phyloP scores from a whole-genome alignment of 805 yeast species.

The Lipomyces mesembrius region DNA sequence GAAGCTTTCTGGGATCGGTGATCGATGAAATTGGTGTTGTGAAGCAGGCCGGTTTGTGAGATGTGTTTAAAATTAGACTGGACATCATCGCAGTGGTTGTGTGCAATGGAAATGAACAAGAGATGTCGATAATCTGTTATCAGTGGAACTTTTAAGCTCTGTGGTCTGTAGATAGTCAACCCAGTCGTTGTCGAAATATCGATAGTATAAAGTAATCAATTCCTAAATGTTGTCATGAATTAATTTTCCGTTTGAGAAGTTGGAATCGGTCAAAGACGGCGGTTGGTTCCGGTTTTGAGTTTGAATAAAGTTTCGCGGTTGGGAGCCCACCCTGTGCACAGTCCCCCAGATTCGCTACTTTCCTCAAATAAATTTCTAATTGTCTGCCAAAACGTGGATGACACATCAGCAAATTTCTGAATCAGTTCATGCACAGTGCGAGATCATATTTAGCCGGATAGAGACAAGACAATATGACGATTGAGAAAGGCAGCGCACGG shows the following conservation, averaged over 20 bases:
- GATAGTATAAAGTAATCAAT: not conserved
- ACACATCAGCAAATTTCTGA: not conserved
- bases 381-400: not conserved
- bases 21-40: not conserved
- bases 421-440: not conserved
- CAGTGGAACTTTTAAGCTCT: not conserved
- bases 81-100: not conserved
- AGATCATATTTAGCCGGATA: not conserved
- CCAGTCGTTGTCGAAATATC: not conserved
- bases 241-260: too few species aligned
- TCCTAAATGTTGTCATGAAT: too few species aligned
- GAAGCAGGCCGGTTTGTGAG: not conserved
- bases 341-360: not conserved
- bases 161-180: not conserved
- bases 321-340: not conserved
- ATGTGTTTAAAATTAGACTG: not conserved
- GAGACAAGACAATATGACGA: not conserved
- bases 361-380: not conserved
- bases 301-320: not conserved
- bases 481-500: conserved; percentile 1
- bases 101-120: too few species aligned
- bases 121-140: not conserved
- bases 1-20: not conserved
- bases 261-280: too few species aligned
- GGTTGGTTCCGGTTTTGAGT: not conserved